Conservation (phyloP, 192 early-diverging fungal species). For the Mortierella alpina region DNA sequence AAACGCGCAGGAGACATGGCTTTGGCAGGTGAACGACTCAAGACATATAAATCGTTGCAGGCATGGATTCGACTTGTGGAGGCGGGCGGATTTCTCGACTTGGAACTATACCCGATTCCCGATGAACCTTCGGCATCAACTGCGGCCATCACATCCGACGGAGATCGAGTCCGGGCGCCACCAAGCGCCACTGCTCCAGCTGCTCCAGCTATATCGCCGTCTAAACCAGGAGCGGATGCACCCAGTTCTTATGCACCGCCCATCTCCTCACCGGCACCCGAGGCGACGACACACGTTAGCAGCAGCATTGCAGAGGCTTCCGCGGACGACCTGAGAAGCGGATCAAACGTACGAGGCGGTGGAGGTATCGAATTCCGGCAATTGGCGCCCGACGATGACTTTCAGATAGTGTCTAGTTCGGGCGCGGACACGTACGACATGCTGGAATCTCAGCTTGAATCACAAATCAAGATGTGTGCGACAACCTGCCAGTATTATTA, state of each 20-base stretch:
- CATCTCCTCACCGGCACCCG: conserved; percentile 35
- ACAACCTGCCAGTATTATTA: conserved; percentile 52
- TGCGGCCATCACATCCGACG: too few species aligned
- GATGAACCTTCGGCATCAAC: conserved; percentile 13
- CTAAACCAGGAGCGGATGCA: neutral
- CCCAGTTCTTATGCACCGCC: conserved; percentile 8
- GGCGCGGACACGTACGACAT: conserved; percentile 57
- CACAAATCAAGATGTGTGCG: conserved; percentile 66
- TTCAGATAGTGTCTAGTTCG: conserved; percentile 53
- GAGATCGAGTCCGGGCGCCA: neutral
- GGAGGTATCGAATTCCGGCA: conserved; percentile 29
- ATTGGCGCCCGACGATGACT: conserved; percentile 40
- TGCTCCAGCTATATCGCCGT: neutral
- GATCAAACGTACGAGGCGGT: conserved; percentile 7
- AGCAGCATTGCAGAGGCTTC: conserved; percentile 43
- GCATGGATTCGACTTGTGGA: conserved; percentile 48
- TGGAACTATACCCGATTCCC: conserved; percentile 43
- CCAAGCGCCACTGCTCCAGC: neutral
- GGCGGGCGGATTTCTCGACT: conserved; percentile 24
- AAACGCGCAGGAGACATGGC: conserved; percentile 58
- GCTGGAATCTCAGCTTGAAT: conserved; percentile 59
- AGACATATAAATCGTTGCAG: conserved; percentile 57
- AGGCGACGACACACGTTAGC: conserved; percentile 35
- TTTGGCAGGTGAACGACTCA: conserved; percentile 57
- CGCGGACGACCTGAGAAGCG: conserved; percentile 28